Percentiles rank a stretch among this genome's conserved stretches.
Evolutionary conservation across 2,329 filamentous ascomycete genomes (phyloP).

Genomic region (Talaromyces verruculosus): DNA sequence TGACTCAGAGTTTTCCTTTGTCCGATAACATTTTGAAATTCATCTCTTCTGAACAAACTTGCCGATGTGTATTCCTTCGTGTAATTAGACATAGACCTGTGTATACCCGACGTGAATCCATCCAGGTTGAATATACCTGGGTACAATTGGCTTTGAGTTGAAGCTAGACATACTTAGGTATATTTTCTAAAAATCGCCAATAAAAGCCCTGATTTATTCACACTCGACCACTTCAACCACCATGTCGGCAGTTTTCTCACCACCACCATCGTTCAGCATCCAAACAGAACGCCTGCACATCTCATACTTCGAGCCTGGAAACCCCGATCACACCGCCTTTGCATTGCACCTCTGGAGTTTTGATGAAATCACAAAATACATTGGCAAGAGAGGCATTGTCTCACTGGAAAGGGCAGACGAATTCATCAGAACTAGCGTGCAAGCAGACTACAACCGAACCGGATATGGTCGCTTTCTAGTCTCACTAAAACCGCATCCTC

Average conservation of each 20-base stretch:
- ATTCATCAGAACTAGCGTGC: slow-evolving; percentile 14
- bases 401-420: slow-evolving; percentile 17
- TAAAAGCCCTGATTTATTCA: neutral
- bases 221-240: neutral
- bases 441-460: slow-evolving; percentile 19
- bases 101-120: neutral
- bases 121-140: neutral
- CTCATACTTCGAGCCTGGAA: slow-evolving; percentile 18
- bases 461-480: slow-evolving; percentile 19
- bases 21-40: neutral
- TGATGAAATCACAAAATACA: slow-evolving; percentile 11
- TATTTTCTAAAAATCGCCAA: neutral
- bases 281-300: slow-evolving; percentile 20
- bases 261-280: slow-evolving; percentile 18
- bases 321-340: slow-evolving; percentile 17
- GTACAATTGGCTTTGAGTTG: neutral
- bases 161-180: neutral
- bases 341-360: slow-evolving; percentile 15
- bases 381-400: slow-evolving; percentile 15
- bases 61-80: neutral
- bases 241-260: slow-evolving; percentile 7
- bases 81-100: neutral
- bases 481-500: slow-evolving; percentile 7
- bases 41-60: neutral
- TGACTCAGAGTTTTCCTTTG: neutral